Evolutionary conservation across 2,329 filamentous ascomycete genomes (phyloP), one percentile per base, ranked within the genome.

Genomic region (Curvularia spicifera): DNA sequence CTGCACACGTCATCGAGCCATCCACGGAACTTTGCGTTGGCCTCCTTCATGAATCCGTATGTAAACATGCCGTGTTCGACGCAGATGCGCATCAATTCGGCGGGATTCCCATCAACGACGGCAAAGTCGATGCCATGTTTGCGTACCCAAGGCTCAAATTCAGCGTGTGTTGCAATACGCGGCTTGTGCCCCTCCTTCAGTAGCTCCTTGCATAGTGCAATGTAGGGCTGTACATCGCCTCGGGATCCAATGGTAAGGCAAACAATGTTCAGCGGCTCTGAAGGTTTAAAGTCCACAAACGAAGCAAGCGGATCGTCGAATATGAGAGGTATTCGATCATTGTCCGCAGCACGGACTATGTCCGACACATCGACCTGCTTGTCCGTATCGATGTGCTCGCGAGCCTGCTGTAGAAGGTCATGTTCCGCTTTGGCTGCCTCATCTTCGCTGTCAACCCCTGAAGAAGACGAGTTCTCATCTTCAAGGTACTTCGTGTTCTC

Each of bases 31-130:
- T 74, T 76, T 18, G 71, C 69, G 24, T 73, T 94, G 37, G 94
- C 93, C 75, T 97, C 93, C 58, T 86, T 89, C 54, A 99, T 80
- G 76, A 99, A 99, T 0, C 91, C 89, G 69, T 90, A 90, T 0
- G 95, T 98, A 72, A 99, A 99, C 79, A 97, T 98, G 70, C 95
- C 95, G 72, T 98, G 92, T 73, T 98, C 93, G 48, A 98, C 94
- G 72, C 95, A 99, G 40, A 99, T 87, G 1, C 90, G 86, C 94
- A 99, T 98, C 45, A 99, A 84, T 77, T 98, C 94, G 31, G 88
- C 91, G 0, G 95, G 95, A 71, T 99, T 93, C 31, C 95, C 95
- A 61, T 90, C 93, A 0, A 99, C 90, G 7, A 89, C 87, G 4
- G 87, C 88, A 76, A 98, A 99, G 60, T 95, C 92, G 68, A 99